A percentile compares a stretch with the other conserved stretches of the same genome.
These are phyloP conservation scores for Colletotrichum melonis DNA, from an alignment of 2,329 filamentous ascomycete species.

Conservation along the genomic window DNA sequence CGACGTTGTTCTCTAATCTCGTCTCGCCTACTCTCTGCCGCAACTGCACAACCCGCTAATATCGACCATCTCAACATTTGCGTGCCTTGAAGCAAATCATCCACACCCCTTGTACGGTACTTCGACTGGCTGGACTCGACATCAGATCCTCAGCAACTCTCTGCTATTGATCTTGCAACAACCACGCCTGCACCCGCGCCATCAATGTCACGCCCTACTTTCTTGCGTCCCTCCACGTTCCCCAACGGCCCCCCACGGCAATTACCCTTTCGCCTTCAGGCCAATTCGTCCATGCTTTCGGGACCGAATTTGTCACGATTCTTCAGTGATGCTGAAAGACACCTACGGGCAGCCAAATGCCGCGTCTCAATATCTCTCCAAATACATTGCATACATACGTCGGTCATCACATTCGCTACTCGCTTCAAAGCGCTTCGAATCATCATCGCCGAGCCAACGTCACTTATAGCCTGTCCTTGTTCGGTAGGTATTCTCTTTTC, in stretches of 20 bases:
- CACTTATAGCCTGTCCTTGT: background rate
- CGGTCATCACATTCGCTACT: background rate
- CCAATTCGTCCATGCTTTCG: conserved; percentile 5
- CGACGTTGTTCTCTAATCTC: background rate
- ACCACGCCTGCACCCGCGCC: background rate
- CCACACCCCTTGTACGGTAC: background rate
- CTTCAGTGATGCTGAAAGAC: conserved; percentile 10
- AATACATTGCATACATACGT: conserved; percentile 3
- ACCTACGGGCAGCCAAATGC: conserved; percentile 1
- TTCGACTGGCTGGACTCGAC: background rate
- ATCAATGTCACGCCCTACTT: background rate
- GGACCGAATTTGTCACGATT: background rate
- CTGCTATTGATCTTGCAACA: background rate
- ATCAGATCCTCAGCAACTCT: background rate
- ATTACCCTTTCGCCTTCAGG: background rate
- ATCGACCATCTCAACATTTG: background rate
- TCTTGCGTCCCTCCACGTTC: background rate
- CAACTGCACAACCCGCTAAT: background rate
- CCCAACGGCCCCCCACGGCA: background rate
- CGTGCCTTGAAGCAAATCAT: background rate
- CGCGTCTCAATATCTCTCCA: background rate
- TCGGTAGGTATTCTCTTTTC: background rate
- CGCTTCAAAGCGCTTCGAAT: background rate
- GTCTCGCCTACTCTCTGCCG: background rate
- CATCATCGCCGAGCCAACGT: background rate